These are phyloP conservation scores for Inga leiocalycina DNA, from an alignment of 306 rosid species.

Conservation along the genomic window DNA sequence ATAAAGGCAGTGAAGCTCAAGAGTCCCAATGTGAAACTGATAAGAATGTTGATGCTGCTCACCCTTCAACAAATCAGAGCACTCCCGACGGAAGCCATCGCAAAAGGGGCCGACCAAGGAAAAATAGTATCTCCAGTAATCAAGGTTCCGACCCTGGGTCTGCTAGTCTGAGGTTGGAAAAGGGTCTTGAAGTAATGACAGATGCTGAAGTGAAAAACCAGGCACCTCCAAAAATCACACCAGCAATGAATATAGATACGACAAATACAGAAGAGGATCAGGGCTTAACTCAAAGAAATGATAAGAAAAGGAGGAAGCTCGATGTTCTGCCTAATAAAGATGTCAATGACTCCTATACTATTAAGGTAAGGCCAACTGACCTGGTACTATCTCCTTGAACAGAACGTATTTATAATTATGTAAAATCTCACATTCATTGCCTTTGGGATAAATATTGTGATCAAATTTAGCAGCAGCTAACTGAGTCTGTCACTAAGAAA, in stretches of 20 bases:
- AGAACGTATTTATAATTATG: background rate
- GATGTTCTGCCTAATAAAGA: slow-evolving; percentile 34
- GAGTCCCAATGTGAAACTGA: slow-evolving; percentile 36
- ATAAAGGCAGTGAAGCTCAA: background rate
- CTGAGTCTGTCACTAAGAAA: slow-evolving; percentile 35
- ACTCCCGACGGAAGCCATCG: slow-evolving; percentile 27
- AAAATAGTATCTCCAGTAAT: slow-evolving; percentile 30
- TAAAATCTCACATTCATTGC: slow-evolving; percentile 23
- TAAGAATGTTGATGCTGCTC: slow-evolving; percentile 21
- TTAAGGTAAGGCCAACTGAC: slow-evolving; percentile 43
- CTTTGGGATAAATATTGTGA: slow-evolving; percentile 7
- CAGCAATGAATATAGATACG: slow-evolving; percentile 35
- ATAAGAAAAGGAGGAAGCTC: slow-evolving; percentile 32
- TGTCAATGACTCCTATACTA: slow-evolving; percentile 39
- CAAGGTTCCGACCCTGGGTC: slow-evolving; percentile 34
- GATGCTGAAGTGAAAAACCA: slow-evolving; percentile 29
- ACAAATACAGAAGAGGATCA: slow-evolving; percentile 36
- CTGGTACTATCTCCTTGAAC: slow-evolving; percentile 13
- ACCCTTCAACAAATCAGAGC: background rate
- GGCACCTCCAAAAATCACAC: slow-evolving; percentile 8
- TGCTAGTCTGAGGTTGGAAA: slow-evolving; percentile 24
- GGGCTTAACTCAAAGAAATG: slow-evolving; percentile 22
- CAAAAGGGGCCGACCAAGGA: slow-evolving; percentile 51
- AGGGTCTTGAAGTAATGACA: slow-evolving; percentile 37
- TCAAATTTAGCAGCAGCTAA: slow-evolving; percentile 32